phyloP scores from a whole-genome alignment of 805 yeast genomes.

The Kluyveromyces nonfermentans region DNA sequence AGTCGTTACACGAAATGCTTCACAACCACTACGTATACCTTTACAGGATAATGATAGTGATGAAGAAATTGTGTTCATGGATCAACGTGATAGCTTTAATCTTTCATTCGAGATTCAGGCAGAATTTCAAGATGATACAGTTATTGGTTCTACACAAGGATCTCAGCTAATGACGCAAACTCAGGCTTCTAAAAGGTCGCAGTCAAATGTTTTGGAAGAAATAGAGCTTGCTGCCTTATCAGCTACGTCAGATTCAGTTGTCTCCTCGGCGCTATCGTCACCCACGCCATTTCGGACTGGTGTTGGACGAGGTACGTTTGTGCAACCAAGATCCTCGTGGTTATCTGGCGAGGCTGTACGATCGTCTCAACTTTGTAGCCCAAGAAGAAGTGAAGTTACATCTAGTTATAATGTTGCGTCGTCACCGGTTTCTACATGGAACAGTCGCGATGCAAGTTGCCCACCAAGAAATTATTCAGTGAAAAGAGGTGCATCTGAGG shows the following conservation, averaged over 20 bases:
- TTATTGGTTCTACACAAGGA: not conserved
- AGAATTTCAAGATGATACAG: conserved; percentile 1
- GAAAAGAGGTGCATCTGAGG: not conserved
- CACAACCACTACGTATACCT: not conserved
- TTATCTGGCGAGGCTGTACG: not conserved
- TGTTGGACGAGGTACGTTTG: not conserved
- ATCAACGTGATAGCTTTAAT: not conserved
- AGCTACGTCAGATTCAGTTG: not conserved
- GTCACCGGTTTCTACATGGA: not conserved
- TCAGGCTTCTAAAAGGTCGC: not conserved
- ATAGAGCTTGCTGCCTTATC: not conserved
- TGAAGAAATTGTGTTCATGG: conserved; percentile 1
- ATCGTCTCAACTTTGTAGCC: not conserved
- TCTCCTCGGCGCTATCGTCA: not conserved
- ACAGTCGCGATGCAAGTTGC: not conserved
- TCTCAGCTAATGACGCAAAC: not conserved
- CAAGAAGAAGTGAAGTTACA: not conserved
- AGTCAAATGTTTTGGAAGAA: conserved; percentile 1
- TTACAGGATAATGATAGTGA: not conserved
- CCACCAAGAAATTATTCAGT: not conserved
- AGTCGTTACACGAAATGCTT: not conserved
- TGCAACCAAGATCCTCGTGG: not conserved
- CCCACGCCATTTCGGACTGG: not conserved
- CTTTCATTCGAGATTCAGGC: conserved; percentile 2
- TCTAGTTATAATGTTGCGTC: not conserved